Evolutionary conservation across 1,284 basidiomycete genomes (phyloP).

Genomic region (Tetrapyrgos nigripes): DNA sequence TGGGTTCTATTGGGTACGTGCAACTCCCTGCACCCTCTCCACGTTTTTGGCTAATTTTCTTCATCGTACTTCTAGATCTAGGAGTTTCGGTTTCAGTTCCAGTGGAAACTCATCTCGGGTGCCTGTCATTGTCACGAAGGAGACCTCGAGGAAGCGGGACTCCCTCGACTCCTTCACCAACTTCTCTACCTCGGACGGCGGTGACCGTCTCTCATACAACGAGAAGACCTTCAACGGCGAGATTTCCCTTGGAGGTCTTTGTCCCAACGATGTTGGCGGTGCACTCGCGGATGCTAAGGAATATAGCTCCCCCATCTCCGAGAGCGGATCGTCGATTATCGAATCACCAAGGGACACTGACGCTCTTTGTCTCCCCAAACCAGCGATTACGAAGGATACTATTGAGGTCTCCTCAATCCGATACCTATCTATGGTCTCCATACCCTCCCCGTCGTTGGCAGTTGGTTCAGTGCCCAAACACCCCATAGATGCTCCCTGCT

Average conservation of each 20-base stretch:
- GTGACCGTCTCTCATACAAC: slow-evolving; percentile 29
- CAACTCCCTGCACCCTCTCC: neutral
- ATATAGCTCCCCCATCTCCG: neutral
- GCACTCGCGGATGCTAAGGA: slow-evolving; percentile 40
- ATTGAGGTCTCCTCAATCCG: slow-evolving; percentile 14
- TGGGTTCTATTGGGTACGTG: slow-evolving; percentile 2
- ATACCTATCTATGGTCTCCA: slow-evolving; percentile 5
- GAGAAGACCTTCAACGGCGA: slow-evolving; percentile 34
- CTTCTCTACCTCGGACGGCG: slow-evolving; percentile 33
- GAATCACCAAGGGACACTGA: slow-evolving; percentile 10
- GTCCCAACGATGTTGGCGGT: slow-evolving; percentile 43
- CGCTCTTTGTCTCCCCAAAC: slow-evolving; percentile 1
- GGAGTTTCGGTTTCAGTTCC: slow-evolving; percentile 18
- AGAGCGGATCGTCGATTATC: neutral
- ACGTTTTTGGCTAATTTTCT: neutral
- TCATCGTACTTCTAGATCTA: slow-evolving; percentile 12
- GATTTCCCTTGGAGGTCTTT: slow-evolving; percentile 41
- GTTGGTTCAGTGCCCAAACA: neutral
- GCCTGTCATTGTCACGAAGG: slow-evolving; percentile 50
- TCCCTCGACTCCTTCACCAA: slow-evolving; percentile 54
- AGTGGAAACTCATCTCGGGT: slow-evolving; percentile 30
- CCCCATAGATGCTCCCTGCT: neutral
- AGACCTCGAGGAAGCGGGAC: slow-evolving; percentile 47
- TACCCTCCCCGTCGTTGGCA: neutral
- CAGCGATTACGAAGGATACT: slow-evolving; percentile 1